Conservation (phyloP, 768 basidiomycete genomes). For the Russula griseocarnosa region DNA sequence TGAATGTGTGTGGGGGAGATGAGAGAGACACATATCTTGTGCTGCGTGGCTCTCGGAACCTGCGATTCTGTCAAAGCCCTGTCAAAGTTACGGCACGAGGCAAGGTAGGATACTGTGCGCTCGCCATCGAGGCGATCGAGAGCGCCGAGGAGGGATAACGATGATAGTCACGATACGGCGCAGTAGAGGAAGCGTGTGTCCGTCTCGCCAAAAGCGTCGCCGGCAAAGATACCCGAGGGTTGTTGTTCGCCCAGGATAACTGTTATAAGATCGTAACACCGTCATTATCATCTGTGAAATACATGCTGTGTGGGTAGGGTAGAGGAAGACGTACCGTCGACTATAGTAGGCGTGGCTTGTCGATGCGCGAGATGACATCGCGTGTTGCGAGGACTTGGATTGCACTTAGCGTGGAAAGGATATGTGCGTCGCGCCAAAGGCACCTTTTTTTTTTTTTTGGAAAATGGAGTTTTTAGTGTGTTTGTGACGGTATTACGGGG, state of each 20-base stretch:
- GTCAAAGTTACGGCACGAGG: slow-evolving; percentile 85
- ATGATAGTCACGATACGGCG: slow-evolving; percentile 76
- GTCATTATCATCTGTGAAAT: background rate
- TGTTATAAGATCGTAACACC: slow-evolving; percentile 36
- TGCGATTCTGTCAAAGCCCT: slow-evolving; percentile 83
- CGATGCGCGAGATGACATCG: slow-evolving; percentile 67
- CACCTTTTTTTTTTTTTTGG: slow-evolving; percentile 83
- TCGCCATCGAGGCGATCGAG: slow-evolving; percentile 65
- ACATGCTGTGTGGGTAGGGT: background rate
- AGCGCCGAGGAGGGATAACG: slow-evolving; percentile 74
- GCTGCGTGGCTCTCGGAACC: slow-evolving; percentile 93
- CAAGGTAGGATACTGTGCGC: slow-evolving; percentile 67
- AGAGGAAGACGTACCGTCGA: slow-evolving; percentile 56
- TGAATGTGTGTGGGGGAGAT: too few relatives aligned
- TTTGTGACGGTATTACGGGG: too few relatives aligned
- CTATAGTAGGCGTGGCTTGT: slow-evolving; percentile 67
- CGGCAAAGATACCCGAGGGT: slow-evolving; percentile 82
- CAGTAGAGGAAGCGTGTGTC: slow-evolving; percentile 91
- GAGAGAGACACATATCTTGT: slow-evolving; percentile 60
- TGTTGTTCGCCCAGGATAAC: slow-evolving; percentile 84
- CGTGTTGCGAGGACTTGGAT: slow-evolving; percentile 89
- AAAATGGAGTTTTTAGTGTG: background rate
- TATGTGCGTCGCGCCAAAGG: slow-evolving; percentile 86
- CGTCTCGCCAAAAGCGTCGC: slow-evolving; percentile 86
- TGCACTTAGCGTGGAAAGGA: slow-evolving; percentile 82